A percentile compares a stretch with the other conserved stretches of the same genome.
These are phyloP conservation scores for Candida vaughaniae DNA, from an alignment of 805 yeast genomes.

Conservation along the genomic window DNA sequence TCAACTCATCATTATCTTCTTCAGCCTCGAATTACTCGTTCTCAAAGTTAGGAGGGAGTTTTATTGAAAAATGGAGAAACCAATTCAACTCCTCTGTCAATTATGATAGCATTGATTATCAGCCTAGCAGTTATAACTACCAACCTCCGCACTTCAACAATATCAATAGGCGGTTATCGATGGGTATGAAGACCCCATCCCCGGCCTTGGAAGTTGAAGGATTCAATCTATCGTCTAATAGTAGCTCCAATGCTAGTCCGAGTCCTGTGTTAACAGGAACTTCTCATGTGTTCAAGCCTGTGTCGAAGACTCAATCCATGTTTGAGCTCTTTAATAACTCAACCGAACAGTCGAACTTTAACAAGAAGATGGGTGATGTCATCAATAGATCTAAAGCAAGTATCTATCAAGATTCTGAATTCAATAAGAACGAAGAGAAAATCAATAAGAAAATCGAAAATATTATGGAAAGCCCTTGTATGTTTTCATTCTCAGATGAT, in stretches of 20 bases:
- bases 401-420: constrained; percentile 19
- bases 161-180: constrained; percentile 18
- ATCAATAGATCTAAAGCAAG: constrained; percentile 23
- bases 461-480: constrained; percentile 21
- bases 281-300: neutral
- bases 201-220: constrained; percentile 37
- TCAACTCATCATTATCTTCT: constrained; percentile 36
- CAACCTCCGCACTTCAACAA: neutral
- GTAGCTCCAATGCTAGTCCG: constrained; percentile 17
- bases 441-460: constrained; percentile 22
- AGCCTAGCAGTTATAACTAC: constrained; percentile 5
- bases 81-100: constrained; percentile 24
- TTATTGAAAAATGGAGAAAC: constrained; percentile 45
- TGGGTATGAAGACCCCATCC: constrained; percentile 34
- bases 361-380: constrained; percentile 10
- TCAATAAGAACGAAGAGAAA: constrained; percentile 18
- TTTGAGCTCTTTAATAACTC: constrained; percentile 22
- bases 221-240: constrained; percentile 17
- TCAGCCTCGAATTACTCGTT: constrained; percentile 41
- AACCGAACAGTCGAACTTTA: neutral
- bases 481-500: constrained; percentile 4
- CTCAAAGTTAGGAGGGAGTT: constrained; percentile 41
- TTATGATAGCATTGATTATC: constrained; percentile 12
- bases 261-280: neutral
- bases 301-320: constrained; percentile 38